phyloP scores from a whole-genome alignment of 768 basidiomycete genomes.

The Rossbeevera mucosa region DNA sequence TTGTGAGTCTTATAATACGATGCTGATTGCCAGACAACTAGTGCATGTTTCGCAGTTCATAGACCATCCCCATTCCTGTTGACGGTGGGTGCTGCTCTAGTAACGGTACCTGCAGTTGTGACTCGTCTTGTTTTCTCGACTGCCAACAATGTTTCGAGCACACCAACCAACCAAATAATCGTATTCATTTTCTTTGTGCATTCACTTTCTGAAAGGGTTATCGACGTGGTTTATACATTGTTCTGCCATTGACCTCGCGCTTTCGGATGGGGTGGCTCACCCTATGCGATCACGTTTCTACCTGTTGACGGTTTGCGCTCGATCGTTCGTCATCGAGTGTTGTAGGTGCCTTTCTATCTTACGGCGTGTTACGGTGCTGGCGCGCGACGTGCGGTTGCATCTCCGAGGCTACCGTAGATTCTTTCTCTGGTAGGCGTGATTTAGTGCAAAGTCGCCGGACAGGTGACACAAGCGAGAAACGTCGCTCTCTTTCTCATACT shows the following conservation, averaged over 20 bases:
- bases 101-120: constrained; percentile 9
- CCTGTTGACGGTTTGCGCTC: no score
- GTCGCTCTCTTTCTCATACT: no score
- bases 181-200: no score
- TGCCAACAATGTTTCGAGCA: neutral
- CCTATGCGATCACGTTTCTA: neutral
- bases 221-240: neutral
- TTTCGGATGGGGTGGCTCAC: neutral
- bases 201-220: neutral
- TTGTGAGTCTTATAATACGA: neutral
- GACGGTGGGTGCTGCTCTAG: constrained; percentile 20
- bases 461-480: no score
- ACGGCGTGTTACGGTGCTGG: no score
- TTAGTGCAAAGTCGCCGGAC: no score
- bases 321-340: no score
- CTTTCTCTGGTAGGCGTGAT: neutral
- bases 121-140: constrained; percentile 1
- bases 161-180: neutral
- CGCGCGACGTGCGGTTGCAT: no score
- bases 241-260: neutral
- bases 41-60: neutral
- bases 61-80: constrained; percentile 6
- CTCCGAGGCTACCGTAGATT: no score
- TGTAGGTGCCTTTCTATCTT: no score
- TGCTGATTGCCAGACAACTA: neutral